A percentile compares a stretch with the other conserved stretches of the same genome.
phyloP scores from a whole-genome alignment of 2,329 filamentous ascomycete genomes.

The Podosphaera fusca region DNA sequence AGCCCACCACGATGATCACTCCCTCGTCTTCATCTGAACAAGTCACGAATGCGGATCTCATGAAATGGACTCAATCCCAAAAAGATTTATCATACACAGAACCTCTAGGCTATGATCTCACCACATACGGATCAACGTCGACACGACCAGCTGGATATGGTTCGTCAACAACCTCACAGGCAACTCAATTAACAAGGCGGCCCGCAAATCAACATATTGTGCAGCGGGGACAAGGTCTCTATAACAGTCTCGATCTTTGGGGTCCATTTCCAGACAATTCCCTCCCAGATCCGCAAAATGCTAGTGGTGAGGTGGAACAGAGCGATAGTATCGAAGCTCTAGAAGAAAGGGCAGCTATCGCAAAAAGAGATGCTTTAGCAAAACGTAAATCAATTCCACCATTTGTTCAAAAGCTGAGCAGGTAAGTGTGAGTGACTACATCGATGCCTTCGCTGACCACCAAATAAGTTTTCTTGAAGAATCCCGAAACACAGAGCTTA shows the following conservation, averaged over 20 bases:
- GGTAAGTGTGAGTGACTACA: slow-evolving; percentile 29
- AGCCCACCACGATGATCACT: slow-evolving; percentile 28
- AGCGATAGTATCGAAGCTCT: slow-evolving; percentile 56
- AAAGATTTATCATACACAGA: slow-evolving; percentile 18
- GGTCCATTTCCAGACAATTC: slow-evolving; percentile 19
- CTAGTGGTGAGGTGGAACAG: slow-evolving; percentile 23
- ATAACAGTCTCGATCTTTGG: slow-evolving; percentile 17
- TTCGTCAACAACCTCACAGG: slow-evolving; percentile 8
- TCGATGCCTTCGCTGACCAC: neutral
- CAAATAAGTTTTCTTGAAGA: slow-evolving; percentile 65
- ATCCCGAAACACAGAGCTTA: slow-evolving; percentile 77
- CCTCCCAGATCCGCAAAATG: slow-evolving; percentile 12
- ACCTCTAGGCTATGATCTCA: slow-evolving; percentile 10
- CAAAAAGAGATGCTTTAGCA: slow-evolving; percentile 67
- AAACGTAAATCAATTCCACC: slow-evolving; percentile 93
- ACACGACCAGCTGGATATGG: slow-evolving; percentile 10
- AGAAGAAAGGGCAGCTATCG: slow-evolving; percentile 55
- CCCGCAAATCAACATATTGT: slow-evolving; percentile 9
- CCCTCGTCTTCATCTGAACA: slow-evolving; percentile 22
- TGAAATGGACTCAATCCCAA: slow-evolving; percentile 25
- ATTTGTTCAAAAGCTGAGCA: slow-evolving; percentile 94
- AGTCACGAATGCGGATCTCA: slow-evolving; percentile 27
- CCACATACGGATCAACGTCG: slow-evolving; percentile 7
- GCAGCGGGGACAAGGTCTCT: slow-evolving; percentile 9
- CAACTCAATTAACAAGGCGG: slow-evolving; percentile 16